Evolutionary conservation across 257 asterid genomes (phyloP).

Genomic region (Fraxinus excelsior): DNA sequence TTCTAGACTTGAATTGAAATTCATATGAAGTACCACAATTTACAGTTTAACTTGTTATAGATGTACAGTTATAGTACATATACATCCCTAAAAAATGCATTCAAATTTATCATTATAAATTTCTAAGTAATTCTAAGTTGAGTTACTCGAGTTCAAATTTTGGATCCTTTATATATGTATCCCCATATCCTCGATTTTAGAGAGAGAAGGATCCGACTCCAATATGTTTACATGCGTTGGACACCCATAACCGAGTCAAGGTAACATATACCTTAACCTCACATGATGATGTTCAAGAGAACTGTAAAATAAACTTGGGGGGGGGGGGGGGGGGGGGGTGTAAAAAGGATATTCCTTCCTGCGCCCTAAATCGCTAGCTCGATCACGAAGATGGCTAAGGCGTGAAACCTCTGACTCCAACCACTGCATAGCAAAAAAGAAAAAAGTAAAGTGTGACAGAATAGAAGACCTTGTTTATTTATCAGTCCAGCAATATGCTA

Average conservation of each 20-base stretch:
- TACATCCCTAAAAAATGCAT: no score
- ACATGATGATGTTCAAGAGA: not conserved
- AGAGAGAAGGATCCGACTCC: no score
- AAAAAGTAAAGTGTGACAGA: conserved; percentile 8
- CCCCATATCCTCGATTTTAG: no score
- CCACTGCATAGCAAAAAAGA: conserved; percentile 66
- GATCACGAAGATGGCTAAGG: conserved; percentile 96
- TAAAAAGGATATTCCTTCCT: conserved; percentile 94
- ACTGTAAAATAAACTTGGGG: not conserved
- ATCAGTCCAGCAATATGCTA: not conserved
- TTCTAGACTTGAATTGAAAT: no score
- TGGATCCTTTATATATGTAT: no score
- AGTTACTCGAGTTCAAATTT: no score
- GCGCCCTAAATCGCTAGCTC: conserved; percentile 97
- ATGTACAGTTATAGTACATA: no score
- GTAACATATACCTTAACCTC: not conserved
- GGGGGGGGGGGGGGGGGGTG: no score
- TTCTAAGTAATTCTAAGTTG: no score
- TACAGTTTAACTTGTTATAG: no score
- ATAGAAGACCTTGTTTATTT: not conserved
- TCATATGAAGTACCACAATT: no score
- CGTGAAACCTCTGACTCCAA: conserved; percentile 84
- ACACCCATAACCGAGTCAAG: not conserved
- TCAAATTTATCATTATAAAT: no score
- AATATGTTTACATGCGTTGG: not conserved